Conservation (phyloP, 441 rosid species). For the Mallotus japonicus region DNA sequence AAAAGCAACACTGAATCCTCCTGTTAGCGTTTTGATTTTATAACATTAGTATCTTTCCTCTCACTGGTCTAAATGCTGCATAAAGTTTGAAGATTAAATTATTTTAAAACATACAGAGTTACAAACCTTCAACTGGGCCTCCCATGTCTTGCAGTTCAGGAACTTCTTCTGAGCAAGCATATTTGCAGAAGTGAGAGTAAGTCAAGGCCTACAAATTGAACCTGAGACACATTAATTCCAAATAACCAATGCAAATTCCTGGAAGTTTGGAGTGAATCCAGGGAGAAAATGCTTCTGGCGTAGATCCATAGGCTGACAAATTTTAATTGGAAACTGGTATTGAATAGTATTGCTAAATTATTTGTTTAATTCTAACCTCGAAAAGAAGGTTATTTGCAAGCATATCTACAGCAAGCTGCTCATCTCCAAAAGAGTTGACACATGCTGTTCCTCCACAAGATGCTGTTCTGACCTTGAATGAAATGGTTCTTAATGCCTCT, state of each 20-base stretch:
- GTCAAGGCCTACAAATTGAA: conserved; percentile 59
- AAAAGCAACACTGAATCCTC: conserved; percentile 95
- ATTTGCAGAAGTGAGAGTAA: conserved; percentile 86
- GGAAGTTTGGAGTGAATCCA: background rate
- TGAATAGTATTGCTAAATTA: background rate
- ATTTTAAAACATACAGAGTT: conserved; percentile 8
- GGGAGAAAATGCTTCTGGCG: background rate
- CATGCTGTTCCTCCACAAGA: conserved; percentile 98
- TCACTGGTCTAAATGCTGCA: background rate
- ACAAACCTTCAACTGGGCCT: conserved; percentile 93
- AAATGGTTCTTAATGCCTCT: conserved; percentile 87
- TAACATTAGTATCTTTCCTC: background rate
- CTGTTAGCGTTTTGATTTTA: conserved; percentile 33
- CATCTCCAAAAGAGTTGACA: conserved; percentile 87
- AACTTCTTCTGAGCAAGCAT: conserved; percentile 93
- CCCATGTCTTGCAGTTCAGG: conserved; percentile 99
- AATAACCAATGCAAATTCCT: background rate
- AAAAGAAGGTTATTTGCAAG: conserved; percentile 90
- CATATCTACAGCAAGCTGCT: conserved; percentile 96
- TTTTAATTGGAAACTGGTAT: background rate
- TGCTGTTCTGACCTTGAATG: conserved; percentile 93
- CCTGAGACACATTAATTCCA: background rate
- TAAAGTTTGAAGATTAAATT: background rate
- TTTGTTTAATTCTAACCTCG: conserved; percentile 44
- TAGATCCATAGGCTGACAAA: background rate